phyloP scores from a whole-genome alignment of 495 filamentous ascomycete species.

The Ramalina peruviana region DNA sequence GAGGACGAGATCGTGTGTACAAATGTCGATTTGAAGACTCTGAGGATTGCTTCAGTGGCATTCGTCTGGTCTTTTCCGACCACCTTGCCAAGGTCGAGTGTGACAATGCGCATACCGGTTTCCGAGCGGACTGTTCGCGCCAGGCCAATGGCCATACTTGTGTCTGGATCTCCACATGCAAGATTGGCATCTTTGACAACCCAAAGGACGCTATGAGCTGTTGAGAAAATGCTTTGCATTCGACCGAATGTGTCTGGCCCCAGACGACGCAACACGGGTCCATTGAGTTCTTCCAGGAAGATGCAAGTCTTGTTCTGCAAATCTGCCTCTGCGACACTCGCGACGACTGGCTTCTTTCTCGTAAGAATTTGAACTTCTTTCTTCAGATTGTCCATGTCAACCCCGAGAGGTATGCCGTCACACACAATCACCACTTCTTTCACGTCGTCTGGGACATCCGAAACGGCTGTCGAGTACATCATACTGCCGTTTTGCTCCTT shows the following conservation, averaged over 20 bases:
- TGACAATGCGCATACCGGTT: neutral
- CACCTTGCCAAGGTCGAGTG: neutral
- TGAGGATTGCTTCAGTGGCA: neutral
- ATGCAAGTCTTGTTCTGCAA: neutral
- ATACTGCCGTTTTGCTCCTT: constrained; percentile 3
- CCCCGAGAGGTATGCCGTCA: neutral
- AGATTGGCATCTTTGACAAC: neutral
- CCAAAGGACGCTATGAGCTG: neutral
- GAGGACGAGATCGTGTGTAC: neutral
- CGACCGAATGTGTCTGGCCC: neutral
- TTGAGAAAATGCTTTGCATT: neutral
- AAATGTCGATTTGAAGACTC: neutral
- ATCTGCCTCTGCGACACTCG: neutral
- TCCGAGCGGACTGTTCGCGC: neutral
- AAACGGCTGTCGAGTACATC: constrained; percentile 1
- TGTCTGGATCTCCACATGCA: neutral
- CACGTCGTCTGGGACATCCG: neutral
- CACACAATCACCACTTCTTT: neutral
- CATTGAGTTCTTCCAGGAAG: neutral
- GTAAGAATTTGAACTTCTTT: neutral
- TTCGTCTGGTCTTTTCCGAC: no score
- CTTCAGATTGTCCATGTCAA: neutral
- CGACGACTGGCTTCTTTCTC: neutral
- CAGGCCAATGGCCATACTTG: neutral
- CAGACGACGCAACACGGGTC: neutral